phyloP scores from a whole-genome alignment of 1,284 basidiomycete genomes.

The Pascua sp. region DNA sequence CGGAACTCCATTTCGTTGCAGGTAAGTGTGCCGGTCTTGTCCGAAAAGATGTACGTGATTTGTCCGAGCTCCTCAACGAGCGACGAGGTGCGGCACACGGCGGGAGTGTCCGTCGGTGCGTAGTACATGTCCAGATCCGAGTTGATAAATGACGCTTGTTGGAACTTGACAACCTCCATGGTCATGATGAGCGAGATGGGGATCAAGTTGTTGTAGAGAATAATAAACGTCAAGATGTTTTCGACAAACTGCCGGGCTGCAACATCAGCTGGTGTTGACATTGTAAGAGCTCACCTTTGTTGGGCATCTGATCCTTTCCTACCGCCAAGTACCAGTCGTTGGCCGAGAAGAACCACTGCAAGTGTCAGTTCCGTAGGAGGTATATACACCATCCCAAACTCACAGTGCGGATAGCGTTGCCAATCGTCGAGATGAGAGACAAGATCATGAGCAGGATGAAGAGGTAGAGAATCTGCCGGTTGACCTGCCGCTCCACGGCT shows the following conservation, averaged over 20 bases:
- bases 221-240: constrained; percentile 97
- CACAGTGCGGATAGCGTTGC: constrained; percentile 74
- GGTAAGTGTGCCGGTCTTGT: constrained; percentile 97
- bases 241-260: constrained; percentile 74
- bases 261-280: background rate
- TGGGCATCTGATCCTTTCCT: constrained; percentile 36
- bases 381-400: constrained; percentile 13
- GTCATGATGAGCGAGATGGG: constrained; percentile 99
- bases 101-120: constrained; percentile 88
- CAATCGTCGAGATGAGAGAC: constrained; percentile 87
- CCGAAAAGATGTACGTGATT: constrained; percentile 92
- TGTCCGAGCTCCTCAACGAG: constrained; percentile 98
- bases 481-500: constrained; percentile 93
- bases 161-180: constrained; percentile 98
- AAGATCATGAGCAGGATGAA: constrained; percentile 83
- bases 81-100: constrained; percentile 91
- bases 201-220: constrained; percentile 98
- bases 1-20: constrained; percentile 98
- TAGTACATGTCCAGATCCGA: constrained; percentile 97
- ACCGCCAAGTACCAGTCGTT: constrained; percentile 76
- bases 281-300: constrained; percentile 39
- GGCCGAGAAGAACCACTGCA: constrained; percentile 72
- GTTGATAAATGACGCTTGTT: constrained; percentile 96
- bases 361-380: background rate
- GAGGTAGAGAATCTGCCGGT: constrained; percentile 93